Conservation (phyloP, 2,329 filamentous ascomycete genomes). For the Colletotrichum noveboracense region DNA sequence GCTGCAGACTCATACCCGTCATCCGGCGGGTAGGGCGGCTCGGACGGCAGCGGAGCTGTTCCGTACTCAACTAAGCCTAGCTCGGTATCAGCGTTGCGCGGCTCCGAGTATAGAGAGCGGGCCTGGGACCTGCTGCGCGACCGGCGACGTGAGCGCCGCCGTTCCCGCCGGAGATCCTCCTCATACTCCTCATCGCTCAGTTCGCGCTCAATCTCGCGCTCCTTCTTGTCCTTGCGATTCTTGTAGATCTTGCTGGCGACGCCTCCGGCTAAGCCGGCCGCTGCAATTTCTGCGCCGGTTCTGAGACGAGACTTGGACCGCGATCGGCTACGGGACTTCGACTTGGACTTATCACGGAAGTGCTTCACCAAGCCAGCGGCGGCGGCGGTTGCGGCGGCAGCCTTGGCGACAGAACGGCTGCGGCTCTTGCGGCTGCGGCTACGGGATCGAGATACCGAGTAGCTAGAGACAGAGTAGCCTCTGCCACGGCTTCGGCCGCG, state of each 20-base stretch:
- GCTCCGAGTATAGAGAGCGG: constrained; percentile 55
- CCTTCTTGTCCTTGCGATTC: constrained; percentile 65
- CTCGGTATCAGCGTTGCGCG: constrained; percentile 64
- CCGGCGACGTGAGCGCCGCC: constrained; percentile 19
- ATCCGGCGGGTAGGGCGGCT: constrained; percentile 36
- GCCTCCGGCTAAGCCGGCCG: constrained; percentile 64
- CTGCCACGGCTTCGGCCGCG: constrained; percentile 62
- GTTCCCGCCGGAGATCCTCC: constrained; percentile 20
- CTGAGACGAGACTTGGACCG: constrained; percentile 53
- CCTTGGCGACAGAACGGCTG: constrained; percentile 60
- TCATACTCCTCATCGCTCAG: constrained; percentile 37
- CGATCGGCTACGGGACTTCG: constrained; percentile 35
- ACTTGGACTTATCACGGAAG: constrained; percentile 49
- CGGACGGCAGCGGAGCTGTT: constrained; percentile 56
- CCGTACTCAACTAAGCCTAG: constrained; percentile 74
- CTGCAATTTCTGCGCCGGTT: constrained; percentile 65
- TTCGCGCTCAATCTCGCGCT: constrained; percentile 42
- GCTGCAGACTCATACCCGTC: constrained; percentile 54
- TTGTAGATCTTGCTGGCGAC: constrained; percentile 68
- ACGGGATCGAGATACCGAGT: constrained; percentile 48
- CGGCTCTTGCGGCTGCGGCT: constrained; percentile 42
- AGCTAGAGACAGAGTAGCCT: constrained; percentile 33
- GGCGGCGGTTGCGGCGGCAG: constrained; percentile 61
- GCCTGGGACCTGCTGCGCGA: constrained; percentile 58
- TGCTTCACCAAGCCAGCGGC: constrained; percentile 64